A percentile compares a stretch with the other conserved stretches of the same genome.
Evolutionary conservation across 768 basidiomycete species (phyloP).

Genomic region (Naganishia antarctica): DNA sequence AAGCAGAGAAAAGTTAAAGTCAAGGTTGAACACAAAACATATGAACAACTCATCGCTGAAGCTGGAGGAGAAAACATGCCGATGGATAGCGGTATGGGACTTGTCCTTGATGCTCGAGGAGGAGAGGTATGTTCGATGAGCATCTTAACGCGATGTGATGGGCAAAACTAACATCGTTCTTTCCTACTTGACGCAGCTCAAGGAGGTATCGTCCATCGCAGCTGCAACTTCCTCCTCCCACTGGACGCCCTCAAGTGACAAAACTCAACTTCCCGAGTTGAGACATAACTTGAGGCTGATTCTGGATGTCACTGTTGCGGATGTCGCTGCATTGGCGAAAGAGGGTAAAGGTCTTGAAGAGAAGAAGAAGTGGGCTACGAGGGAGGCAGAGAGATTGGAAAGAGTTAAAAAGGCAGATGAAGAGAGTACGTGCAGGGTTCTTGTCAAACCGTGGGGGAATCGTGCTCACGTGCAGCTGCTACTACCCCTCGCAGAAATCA

Average conservation of each 20-base stretch:
- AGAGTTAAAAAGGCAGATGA: slow-evolving; percentile 72
- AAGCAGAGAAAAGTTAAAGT: slow-evolving; percentile 68
- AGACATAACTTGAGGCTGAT: slow-evolving; percentile 90
- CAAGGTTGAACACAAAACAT: slow-evolving; percentile 88
- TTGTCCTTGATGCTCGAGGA: slow-evolving; percentile 91
- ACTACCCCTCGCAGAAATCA: slow-evolving; percentile 59
- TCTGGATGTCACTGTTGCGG: slow-evolving; percentile 70
- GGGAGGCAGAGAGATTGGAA: slow-evolving; percentile 66
- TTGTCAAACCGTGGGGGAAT: too few relatives aligned
- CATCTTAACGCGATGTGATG: too few relatives aligned
- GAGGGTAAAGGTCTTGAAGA: slow-evolving; percentile 82
- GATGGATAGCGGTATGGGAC: slow-evolving; percentile 59
- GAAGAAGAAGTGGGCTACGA: slow-evolving; percentile 64
- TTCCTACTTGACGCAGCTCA: slow-evolving; percentile 55
- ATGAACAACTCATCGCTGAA: slow-evolving; percentile 89
- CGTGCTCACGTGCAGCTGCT: background rate
- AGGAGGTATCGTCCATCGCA: slow-evolving; percentile 78
- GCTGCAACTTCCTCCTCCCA: slow-evolving; percentile 30
- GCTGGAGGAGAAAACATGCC: slow-evolving; percentile 61
- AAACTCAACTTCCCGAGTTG: slow-evolving; percentile 89
- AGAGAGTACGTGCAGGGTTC: slow-evolving; percentile 51
- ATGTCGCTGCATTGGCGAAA: slow-evolving; percentile 79
- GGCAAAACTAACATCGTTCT: too few relatives aligned
- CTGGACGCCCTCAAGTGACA: slow-evolving; percentile 83
- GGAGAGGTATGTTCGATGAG: slow-evolving; percentile 73